Evolutionary conservation across 129 eudicot genomes (phyloP).

Genomic region (Gnaphalium uliginosum): DNA sequence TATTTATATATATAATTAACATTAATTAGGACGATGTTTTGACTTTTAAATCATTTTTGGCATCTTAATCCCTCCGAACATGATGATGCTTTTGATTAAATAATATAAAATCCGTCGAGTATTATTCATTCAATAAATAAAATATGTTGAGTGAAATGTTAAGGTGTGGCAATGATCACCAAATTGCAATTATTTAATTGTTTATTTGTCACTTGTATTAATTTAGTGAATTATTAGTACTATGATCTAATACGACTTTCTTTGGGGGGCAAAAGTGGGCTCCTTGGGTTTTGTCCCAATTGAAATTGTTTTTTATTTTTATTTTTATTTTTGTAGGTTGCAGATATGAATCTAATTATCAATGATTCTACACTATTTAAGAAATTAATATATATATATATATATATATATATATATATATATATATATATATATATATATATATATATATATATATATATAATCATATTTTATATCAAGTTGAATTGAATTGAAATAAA

Average conservation of each 20-base stretch:
- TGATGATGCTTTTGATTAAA: slow-evolving; percentile 16
- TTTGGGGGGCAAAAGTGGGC: slow-evolving; percentile 28
- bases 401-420: too few relatives aligned
- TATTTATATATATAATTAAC: slow-evolving; percentile 13
- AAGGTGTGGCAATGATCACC: slow-evolving; percentile 32
- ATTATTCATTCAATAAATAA: slow-evolving; percentile 11
- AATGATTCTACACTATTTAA: too few relatives aligned
- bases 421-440: too few relatives aligned
- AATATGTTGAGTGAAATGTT: slow-evolving; percentile 20
- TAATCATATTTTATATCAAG: neutral
- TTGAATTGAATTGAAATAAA: neutral
- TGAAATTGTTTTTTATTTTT: neutral
- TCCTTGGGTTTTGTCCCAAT: slow-evolving; percentile 20
- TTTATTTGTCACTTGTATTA: neutral
- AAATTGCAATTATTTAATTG: slow-evolving; percentile 22
- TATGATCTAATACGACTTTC: slow-evolving; percentile 35
- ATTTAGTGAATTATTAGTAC: slow-evolving; percentile 32
- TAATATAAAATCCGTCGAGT: slow-evolving; percentile 2
- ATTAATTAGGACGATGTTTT: slow-evolving; percentile 7
- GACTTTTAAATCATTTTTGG: neutral
- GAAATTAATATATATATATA: too few relatives aligned
- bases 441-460: too few relatives aligned
- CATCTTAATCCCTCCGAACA: slow-evolving; percentile 48
- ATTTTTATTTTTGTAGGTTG: too few relatives aligned
- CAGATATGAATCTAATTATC: too few relatives aligned